A percentile compares a stretch with the other conserved stretches of the same genome.
phyloP scores from a whole-genome alignment of 306 rosid genomes.

The Cucurbita pepo region DNA sequence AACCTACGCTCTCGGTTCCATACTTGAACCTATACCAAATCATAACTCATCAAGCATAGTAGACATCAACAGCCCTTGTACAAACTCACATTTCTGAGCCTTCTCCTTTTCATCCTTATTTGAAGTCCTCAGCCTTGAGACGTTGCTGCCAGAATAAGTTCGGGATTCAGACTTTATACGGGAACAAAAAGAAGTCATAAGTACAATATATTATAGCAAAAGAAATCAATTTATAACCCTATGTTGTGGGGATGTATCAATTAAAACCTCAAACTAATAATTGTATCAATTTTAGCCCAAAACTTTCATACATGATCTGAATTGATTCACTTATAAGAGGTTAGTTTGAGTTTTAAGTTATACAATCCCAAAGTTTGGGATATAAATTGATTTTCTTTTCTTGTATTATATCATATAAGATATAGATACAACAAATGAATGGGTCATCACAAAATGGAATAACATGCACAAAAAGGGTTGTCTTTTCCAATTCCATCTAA shows the following conservation, averaged over 20 bases:
- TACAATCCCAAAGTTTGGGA: too few relatives aligned
- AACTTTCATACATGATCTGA: too few relatives aligned
- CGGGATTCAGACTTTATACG: not conserved
- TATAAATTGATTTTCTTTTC: too few relatives aligned
- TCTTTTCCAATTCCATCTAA: not conserved
- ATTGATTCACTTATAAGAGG: too few relatives aligned
- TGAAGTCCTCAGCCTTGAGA: constrained; percentile 24
- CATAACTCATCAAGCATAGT: constrained; percentile 56
- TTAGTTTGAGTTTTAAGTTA: too few relatives aligned
- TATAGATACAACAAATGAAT: not conserved
- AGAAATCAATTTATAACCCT: not conserved
- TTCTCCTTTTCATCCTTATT: constrained; percentile 55
- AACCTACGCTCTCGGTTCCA: not conserved
- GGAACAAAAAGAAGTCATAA: not conserved
- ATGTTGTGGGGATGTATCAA: not conserved
- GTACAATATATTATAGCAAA: too few relatives aligned
- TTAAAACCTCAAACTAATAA: too few relatives aligned
- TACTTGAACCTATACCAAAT: constrained; percentile 9
- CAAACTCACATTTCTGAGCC: constrained; percentile 54
- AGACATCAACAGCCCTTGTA: constrained; percentile 65
- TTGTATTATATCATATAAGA: too few relatives aligned
- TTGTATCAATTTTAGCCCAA: too few relatives aligned
- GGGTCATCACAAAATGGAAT: not conserved
- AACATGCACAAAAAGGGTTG: not conserved
- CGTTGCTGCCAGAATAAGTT: constrained; percentile 27